Base-by-base conservation (phyloP, 345 rosid genomes). In the Bretschneidera sinensis region DNA sequence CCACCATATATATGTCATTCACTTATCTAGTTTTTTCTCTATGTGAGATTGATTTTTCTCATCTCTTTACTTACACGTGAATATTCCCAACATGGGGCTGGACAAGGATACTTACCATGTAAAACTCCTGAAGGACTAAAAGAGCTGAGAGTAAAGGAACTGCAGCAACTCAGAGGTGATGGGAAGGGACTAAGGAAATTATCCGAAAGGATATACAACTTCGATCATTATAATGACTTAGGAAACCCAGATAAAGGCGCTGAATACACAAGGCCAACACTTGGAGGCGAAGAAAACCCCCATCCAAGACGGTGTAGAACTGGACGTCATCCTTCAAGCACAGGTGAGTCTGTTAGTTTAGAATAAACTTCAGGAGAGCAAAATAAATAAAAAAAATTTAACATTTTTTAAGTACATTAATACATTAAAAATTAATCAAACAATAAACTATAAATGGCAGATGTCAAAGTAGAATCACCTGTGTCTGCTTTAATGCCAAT, bases 221-320 rank as follows among this genome's bases (percentile, higher is more conserved):
- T 83, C 23, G 88, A 78, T 60, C 56, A 49, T 63, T 83, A 79
- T 59, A 79, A 81, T 53, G 88, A 83, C 62, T 83, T 81, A 59
- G 83, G 85, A 21, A 24, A 72, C 71, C 81, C 85, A 33, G 79
- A 67, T 43, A 69, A 55, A 66, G 77, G 78, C 48, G 64, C 21
- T 15, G 71, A 71, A 49, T 59, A 74, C n/a, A 21, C 47, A 28
- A 77, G 86, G 71, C 85, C 79, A 43, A 55, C 72, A 58, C 58
- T 83, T 22, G 92, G 88, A 33, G 92, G 88, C 49, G 59, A 70
- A 0, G 15, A 16, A 15, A 34, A 60, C 69, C 86, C 86, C 48
- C 81, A 83, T 70, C 92, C 92, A 55, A 78, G 85, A 19, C 66
- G 85, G 68, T 70, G 65, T 61, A 74, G 75, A 60, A 83, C 88